Conservation (phyloP, 2,329 filamentous ascomycete species). For the Aspergillus fumigatus region DNA sequence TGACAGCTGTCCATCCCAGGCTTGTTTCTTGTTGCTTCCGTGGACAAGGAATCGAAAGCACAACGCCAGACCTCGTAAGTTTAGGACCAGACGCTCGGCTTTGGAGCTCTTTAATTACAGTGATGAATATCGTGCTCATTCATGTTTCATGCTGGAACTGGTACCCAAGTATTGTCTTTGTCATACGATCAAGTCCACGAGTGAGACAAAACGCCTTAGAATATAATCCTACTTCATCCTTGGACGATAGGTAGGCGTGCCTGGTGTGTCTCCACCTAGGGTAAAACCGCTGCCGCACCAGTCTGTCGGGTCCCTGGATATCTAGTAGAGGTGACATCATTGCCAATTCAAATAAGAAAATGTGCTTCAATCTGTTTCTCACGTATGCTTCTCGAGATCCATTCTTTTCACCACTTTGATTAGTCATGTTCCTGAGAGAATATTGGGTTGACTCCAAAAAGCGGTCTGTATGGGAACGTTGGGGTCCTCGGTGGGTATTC, state of each 20-base stretch:
- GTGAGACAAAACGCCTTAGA: neutral
- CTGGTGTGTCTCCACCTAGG: conserved; percentile 8
- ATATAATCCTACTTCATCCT: neutral
- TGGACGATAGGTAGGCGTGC: neutral
- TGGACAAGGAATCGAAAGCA: neutral
- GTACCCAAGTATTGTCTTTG: neutral
- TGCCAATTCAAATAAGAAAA: neutral
- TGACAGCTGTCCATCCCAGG: neutral
- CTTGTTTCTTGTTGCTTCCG: neutral
- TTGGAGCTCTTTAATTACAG: neutral
- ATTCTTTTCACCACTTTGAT: neutral
- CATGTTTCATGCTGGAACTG: neutral
- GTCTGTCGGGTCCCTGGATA: conserved; percentile 21
- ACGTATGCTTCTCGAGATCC: neutral
- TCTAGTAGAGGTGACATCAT: neutral
- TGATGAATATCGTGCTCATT: neutral
- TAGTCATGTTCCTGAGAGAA: neutral
- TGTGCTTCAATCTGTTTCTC: neutral
- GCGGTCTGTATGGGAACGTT: neutral
- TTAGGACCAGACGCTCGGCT: neutral
- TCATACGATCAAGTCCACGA: neutral
- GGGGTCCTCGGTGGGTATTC: neutral
- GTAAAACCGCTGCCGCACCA: conserved; percentile 18
- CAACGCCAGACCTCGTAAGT: neutral
- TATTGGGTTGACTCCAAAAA: neutral